Evolutionary conservation across 2,329 filamentous ascomycete genomes (phyloP), one percentile per base, ranked within the genome.

Genomic region (Venturia effusa): DNA sequence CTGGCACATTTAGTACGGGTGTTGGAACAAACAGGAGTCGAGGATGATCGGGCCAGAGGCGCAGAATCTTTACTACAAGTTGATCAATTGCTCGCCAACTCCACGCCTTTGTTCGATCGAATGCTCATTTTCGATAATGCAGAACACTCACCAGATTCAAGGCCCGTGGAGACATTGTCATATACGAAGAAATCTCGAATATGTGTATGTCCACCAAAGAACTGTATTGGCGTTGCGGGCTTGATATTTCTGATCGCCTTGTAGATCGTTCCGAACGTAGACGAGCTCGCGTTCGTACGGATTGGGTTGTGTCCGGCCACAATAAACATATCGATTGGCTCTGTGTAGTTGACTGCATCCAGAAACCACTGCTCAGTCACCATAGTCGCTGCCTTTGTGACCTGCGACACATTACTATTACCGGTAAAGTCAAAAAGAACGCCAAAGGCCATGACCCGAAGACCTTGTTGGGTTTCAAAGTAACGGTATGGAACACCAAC

Each of bases 161-260:
- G 76, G 0, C 80, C 84, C 4, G 85, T 84, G 6, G 83, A 81
- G 68, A 79, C 80, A 64, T 83, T 79, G 69, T 89, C 86, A 66
- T 84, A 86, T 2, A 87, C 81, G 22, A 79, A 79, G 70, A 87
- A 86, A 70, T 89, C 85, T 19, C 86, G 82, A 66, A 86, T 81
- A 69, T 88, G 85, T 43, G 77, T 81, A 72, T 88, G 85, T 11
- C 85, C 85, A 24, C 85, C 86, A 67, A 89, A 85, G 62, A 84
- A 80, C 71, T 88, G 84, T 59, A 88, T 81, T 0, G 86, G 86
- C 1, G 80, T 83, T 17, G 80, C 74, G 0, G 84, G 81, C 62
- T 81, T 81, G 22, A 79, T 73, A 13, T 77, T 76, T 19, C 86
- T 81, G 67, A 89, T 87, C 37, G 83, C 81, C 54, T 82, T 76